Base-by-base conservation (phyloP, 169 alveolate genomes). In the Eimeria necatrix region DNA sequence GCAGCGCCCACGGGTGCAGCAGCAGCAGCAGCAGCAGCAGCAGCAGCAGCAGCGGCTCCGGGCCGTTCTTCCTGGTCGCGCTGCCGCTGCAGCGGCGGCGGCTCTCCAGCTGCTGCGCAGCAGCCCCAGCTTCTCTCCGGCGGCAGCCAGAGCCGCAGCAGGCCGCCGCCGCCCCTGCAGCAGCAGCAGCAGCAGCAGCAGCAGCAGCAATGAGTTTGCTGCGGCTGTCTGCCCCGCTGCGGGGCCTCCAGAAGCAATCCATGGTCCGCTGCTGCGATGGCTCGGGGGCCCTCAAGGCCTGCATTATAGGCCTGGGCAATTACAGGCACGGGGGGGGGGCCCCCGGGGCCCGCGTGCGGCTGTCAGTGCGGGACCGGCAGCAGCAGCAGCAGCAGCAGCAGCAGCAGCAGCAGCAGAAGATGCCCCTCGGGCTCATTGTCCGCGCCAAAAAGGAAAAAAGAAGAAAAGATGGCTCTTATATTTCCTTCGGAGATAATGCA, bases 221-320 rank as follows among this genome's bases (percentile, higher is more conserved):
- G n/a, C 61, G 56, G 61, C 87, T 70, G 22, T 89, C 96, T 41
- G 41, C 88, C 8, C 60, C 88, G 80, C 49, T 92, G 26, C 85
- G 90, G 87, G 97, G 97, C 41, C 81, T 96, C 64, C 94, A 96
- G 96, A 89, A 94, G 94, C 97, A 96, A 86, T 96, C 97, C 18
- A 61, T 95, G 96, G 97, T 95, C n/a, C 91, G 96, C 32, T 96
- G 97, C 73, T 96, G 96, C 0, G 97, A 96, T 93, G 95, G 95
- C 90, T 83, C 96, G 18, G 97, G 97, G 73, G 95, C 95, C 81
- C 83, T 96, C 83, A 96, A 96, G 94, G 97, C 96, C 7, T 94
- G 96, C 93, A 96, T 96, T 83, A 96, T 96, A 14, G 97, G 97
- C 26, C 46, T 96, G 52, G 95, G 96, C 73, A 80, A 74, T 68